Conservation (phyloP, 345 rosid genomes). For the Sisymbrium irio region DNA sequence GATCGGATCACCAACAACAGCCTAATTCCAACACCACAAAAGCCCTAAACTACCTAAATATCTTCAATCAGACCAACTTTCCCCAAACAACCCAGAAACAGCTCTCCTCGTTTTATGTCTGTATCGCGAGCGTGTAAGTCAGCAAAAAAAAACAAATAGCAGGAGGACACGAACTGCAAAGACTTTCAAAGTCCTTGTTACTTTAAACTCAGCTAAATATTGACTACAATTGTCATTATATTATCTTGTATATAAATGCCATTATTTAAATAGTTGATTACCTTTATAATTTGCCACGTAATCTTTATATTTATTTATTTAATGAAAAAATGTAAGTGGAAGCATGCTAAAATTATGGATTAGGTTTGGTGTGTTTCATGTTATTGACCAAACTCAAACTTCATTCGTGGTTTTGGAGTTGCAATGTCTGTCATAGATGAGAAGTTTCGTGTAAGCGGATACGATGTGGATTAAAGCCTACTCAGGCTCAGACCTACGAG, state of each 20-base stretch:
- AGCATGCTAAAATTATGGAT: neutral
- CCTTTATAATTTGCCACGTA: neutral
- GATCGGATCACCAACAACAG: conserved; percentile 36
- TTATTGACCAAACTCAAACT: neutral
- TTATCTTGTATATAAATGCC: neutral
- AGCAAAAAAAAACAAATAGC: neutral
- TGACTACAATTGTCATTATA: neutral
- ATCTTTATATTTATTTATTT: neutral
- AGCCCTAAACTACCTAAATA: conserved; percentile 4
- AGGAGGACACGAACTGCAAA: neutral
- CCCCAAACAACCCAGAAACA: neutral
- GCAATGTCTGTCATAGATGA: neutral
- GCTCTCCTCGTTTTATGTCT: neutral
- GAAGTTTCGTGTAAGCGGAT: neutral
- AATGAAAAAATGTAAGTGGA: neutral
- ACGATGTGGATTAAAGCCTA: conserved; percentile 5
- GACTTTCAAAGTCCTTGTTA: neutral
- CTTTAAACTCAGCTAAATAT: neutral
- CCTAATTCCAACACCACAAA: conserved; percentile 25
- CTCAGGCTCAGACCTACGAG: neutral
- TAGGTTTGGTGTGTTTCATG: neutral
- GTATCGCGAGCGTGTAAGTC: neutral
- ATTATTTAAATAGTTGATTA: neutral
- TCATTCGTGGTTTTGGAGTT: neutral
- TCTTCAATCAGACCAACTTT: conserved; percentile 1